Evolutionary conservation across 257 asterid species (phyloP), one percentile per base, ranked within the genome.

Genomic region (Cordia subcordata): DNA sequence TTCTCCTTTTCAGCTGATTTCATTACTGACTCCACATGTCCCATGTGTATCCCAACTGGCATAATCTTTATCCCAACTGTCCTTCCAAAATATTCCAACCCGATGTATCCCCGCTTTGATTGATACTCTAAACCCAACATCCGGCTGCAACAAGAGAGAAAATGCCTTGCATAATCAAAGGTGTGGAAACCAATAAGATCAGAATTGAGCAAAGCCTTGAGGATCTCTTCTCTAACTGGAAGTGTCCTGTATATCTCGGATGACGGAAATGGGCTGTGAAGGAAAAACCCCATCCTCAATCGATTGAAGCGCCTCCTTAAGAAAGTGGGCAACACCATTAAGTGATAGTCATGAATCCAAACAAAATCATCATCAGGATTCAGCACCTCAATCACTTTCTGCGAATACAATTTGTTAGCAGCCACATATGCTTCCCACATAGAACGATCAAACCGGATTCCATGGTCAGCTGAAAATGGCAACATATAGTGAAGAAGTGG

Each of bases 1-100:
- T 73, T 77, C 73, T 86, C 95, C 69, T 84, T 84, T 68, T 80
- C 84, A 4, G 85, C 79, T 69, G 84, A 79, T 66, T 73, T 79
- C 78, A 84, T 75, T 65, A 78, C 81, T 16, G 97, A 86, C 76
- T 89, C 97, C 51, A 86, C 88, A 69, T 84, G 94, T 21, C 89
- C 91, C 94, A 84, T 80, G 67, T 89, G 94, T 77, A 89, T 79
- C 57, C 97, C 97, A 57, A 89, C 94, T 1, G 97, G 97, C 97
- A 89, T 89, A 56, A 89, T 89, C 78, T 89, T 89, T 67, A 89
- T 86, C 45, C 95, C 95, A 4, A 89, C 94, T 13, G 97, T 89
- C 73, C 97, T 82, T 23, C 97, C 97, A 66, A 68, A 89, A 75
- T 89, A 89, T 23, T 89, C 97, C 83, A 89, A 64, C 23, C 92